phyloP scores from a whole-genome alignment of 2,329 filamentous ascomycete species.

The Penicillium sp. region DNA sequence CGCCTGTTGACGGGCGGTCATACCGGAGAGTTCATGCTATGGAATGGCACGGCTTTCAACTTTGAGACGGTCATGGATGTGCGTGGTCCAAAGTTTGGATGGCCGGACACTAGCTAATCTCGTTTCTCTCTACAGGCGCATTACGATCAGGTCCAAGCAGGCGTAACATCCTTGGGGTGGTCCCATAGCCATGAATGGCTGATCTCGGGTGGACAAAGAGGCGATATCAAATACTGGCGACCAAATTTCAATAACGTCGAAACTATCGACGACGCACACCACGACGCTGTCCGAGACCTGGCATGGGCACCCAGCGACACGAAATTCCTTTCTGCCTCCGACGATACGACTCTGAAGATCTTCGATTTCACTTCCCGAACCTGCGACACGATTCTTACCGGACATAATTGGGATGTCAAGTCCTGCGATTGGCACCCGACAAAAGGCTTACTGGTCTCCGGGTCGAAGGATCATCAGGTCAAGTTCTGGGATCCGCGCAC shows the following conservation, averaged over 20 bases:
- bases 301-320: constrained; percentile 91
- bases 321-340: constrained; percentile 94
- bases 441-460: constrained; percentile 90
- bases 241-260: constrained; percentile 99
- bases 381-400: constrained; percentile 78
- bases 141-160: constrained; percentile 56
- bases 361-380: constrained; percentile 89
- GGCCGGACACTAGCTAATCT: constrained; percentile 1
- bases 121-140: constrained; percentile 58
- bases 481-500: constrained; percentile 98
- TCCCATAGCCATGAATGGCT: constrained; percentile 97
- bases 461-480: constrained; percentile 94
- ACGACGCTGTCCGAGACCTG: constrained; percentile 83
- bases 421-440: constrained; percentile 96
- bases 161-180: constrained; percentile 57
- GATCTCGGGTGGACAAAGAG: constrained; percentile 90
- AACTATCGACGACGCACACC: constrained; percentile 79
- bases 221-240: constrained; percentile 97
- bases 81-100: constrained; percentile 16
- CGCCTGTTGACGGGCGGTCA: constrained; percentile 88
- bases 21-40: constrained; percentile 95
- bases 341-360: constrained; percentile 90
- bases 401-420: constrained; percentile 98
- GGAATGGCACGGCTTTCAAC: constrained; percentile 99
- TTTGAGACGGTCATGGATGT: constrained; percentile 98